Evolutionary conservation across 2,329 filamentous ascomycete genomes (phyloP).

Genomic region (Rhexocercosporidium sp.): DNA sequence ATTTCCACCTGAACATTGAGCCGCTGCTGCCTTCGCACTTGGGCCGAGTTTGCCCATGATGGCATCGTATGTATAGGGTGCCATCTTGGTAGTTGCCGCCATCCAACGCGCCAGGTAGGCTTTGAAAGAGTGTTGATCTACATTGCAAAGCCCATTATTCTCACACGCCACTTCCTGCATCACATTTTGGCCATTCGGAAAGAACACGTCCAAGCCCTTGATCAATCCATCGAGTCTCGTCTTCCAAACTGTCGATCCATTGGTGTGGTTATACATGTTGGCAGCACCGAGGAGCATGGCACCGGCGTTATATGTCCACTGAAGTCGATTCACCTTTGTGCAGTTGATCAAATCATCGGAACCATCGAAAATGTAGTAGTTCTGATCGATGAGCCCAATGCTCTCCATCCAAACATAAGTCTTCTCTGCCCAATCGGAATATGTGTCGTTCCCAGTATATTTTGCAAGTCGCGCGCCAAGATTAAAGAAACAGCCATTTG

Average conservation of each 20-base stretch:
- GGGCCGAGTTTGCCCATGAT: constrained; percentile 58
- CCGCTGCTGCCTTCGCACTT: constrained; percentile 64
- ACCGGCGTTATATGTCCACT: constrained; percentile 74
- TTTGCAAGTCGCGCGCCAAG: constrained; percentile 70
- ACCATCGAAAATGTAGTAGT: constrained; percentile 68
- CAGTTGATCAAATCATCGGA: constrained; percentile 62
- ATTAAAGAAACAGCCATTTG: constrained; percentile 67
- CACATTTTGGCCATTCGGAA: constrained; percentile 56
- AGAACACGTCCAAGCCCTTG: constrained; percentile 59
- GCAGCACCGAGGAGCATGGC: constrained; percentile 69
- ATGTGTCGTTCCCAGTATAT: constrained; percentile 79
- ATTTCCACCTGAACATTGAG: constrained; percentile 63
- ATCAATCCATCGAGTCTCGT: constrained; percentile 62
- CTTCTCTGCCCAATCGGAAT: constrained; percentile 76
- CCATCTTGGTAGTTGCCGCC: constrained; percentile 61
- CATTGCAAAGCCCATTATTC: constrained; percentile 62
- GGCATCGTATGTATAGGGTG: constrained; percentile 56
- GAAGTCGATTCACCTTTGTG: constrained; percentile 60
- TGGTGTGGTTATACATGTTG: constrained; percentile 70
- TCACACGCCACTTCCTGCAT: constrained; percentile 73
- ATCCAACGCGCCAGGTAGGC: constrained; percentile 65
- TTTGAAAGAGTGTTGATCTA: constrained; percentile 68
- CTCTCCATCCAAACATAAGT: constrained; percentile 72
- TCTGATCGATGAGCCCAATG: constrained; percentile 62
- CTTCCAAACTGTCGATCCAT: constrained; percentile 58